Base-by-base conservation (phyloP, 2,329 filamentous ascomycete species). In the Diaporthe aspalathi region DNA sequence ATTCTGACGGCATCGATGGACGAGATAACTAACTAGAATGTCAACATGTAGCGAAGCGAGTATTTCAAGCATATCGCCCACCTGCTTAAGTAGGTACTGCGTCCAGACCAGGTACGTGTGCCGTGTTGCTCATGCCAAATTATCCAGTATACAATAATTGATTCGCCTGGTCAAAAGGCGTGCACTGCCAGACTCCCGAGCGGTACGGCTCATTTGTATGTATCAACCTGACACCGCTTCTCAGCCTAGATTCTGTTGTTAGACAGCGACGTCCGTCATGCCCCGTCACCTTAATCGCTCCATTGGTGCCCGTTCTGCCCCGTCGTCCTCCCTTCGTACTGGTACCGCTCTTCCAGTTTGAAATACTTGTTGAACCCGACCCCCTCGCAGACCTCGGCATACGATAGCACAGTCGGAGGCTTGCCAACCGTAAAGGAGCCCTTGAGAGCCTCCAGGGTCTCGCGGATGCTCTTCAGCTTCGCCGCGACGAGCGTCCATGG, bases 381-480 rank as follows among this genome's bases (percentile, higher is more conserved):
- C 32, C 53, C 53, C 22, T 56, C 53, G 6, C 53, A 56, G 53
- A 56, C 53, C 12, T 56, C 53, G 5, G 29, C 53, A 56, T 56
- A 56, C 22, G 32, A 56, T 5, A 56, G 12, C 8, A 56, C n/a
- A 56, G n/a, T 38, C 0, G 53, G 53, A 11, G 53, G 53, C 12
- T 56, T 56, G 1, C 53, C 53, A 5, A 56, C 53, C 0, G 20
- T 56, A 20, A 56, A 56, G 16, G 53, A 56, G 5, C 32, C 53
- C 2, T 56, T 56, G 53, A 56, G 38, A 5, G 53, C 53, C 5
- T 56, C 53, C 32, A 56, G 9, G 0, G 53, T 38, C 32, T 56
- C 53, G 8, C 53, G 53, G 7, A 56, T 56, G 53, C 53, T 56
- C 53, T 17, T 56, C 53, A 38, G 20, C 9, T 38, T 56, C 20